Evolutionary conservation across 805 yeast species (phyloP).

Genomic region (Candida ovalis): DNA sequence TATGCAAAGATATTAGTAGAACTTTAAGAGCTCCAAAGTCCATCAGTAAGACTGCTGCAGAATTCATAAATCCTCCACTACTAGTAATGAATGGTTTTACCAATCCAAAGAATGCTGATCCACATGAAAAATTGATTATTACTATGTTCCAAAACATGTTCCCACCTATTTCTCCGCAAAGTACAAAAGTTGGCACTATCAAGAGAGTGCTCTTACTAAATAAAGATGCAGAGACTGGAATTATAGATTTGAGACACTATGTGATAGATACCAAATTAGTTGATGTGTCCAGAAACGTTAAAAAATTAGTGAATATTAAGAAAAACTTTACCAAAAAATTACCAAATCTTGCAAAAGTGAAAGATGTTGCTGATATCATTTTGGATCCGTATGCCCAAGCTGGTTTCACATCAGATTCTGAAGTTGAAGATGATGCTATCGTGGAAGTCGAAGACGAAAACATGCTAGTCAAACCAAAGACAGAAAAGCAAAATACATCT

Average conservation of each 20-base stretch:
- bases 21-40: conserved; percentile 78
- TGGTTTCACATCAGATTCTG: conserved; percentile 85
- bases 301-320: conserved; percentile 63
- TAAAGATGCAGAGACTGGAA: conserved; percentile 65
- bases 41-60: conserved; percentile 57
- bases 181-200: conserved; percentile 67
- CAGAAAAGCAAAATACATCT: conserved; percentile 17
- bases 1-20: conserved; percentile 73
- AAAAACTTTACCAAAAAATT: conserved; percentile 55
- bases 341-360: conserved; percentile 64
- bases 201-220: conserved; percentile 82
- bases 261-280: conserved; percentile 83
- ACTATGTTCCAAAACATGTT: conserved; percentile 94
- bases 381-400: conserved; percentile 77
- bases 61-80: conserved; percentile 77
- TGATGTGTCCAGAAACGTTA: conserved; percentile 69
- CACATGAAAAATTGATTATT: conserved; percentile 76
- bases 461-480: conserved; percentile 19
- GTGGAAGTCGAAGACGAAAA: conserved; percentile 50
- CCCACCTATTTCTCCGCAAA: conserved; percentile 89
- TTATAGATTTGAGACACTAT: conserved; percentile 84
- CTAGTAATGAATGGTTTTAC: conserved; percentile 89
- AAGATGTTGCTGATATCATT: conserved; percentile 79
- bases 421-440: conserved; percentile 85
- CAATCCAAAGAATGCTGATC: conserved; percentile 58